Conservation (phyloP, 2,329 filamentous ascomycete genomes). For the Mycocentrospora acerina region DNA sequence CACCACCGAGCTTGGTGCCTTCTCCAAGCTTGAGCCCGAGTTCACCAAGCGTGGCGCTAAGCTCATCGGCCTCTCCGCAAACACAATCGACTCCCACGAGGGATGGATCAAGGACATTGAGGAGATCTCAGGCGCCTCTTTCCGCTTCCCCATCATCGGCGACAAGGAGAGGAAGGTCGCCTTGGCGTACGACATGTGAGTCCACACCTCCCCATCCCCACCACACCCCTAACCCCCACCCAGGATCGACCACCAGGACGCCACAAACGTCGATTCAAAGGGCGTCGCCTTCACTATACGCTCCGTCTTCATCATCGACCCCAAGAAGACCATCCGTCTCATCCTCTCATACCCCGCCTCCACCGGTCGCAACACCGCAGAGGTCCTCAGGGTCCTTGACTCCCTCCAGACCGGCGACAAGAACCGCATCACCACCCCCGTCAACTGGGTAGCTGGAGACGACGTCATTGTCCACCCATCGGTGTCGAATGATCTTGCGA, state of each 20-base stretch:
- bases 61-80: constrained; percentile 59
- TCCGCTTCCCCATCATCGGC: constrained; percentile 56
- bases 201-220: constrained; percentile 4
- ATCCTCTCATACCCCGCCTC: constrained; percentile 65
- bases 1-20: constrained; percentile 65
- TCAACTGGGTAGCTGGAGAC: constrained; percentile 62
- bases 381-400: constrained; percentile 55
- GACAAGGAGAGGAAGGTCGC: constrained; percentile 57
- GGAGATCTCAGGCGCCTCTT: constrained; percentile 51
- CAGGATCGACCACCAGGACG: constrained; percentile 55
- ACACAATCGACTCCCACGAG: constrained; percentile 53
- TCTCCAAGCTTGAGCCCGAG: constrained; percentile 64
- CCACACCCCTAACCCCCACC: constrained; percentile 12
- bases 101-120: constrained; percentile 57
- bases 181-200: constrained; percentile 54
- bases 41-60: constrained; percentile 64
- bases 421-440: constrained; percentile 61
- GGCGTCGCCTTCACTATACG: constrained; percentile 64
- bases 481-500: constrained; percentile 60
- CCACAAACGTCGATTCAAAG: constrained; percentile 61
- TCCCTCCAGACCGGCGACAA: constrained; percentile 60
- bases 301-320: constrained; percentile 66
- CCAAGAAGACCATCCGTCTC: constrained; percentile 63
- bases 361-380: constrained; percentile 58
- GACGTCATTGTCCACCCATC: constrained; percentile 64